Evolutionary conservation across 441 rosid genomes (phyloP).

Genomic region (Populus hybrid): DNA sequence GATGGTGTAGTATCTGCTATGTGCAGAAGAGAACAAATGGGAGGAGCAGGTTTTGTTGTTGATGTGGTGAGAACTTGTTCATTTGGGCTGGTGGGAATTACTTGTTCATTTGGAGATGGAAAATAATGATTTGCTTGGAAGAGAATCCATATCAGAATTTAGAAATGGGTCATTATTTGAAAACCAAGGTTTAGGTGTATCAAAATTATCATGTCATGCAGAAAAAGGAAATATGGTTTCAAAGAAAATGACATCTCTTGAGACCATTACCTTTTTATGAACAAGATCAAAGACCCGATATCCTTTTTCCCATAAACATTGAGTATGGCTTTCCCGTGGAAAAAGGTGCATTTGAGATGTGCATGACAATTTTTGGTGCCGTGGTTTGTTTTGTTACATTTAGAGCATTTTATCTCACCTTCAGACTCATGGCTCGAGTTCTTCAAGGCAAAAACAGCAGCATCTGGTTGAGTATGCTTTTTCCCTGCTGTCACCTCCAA

Average conservation of each 20-base stretch:
- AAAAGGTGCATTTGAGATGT: neutral
- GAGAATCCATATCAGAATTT: neutral
- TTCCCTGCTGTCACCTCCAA: neutral
- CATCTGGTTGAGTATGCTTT: neutral
- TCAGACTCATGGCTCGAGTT: neutral
- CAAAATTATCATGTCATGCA: neutral
- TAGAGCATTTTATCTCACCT: neutral
- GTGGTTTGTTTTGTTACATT: slow-evolving; percentile 2
- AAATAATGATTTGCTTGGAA: neutral
- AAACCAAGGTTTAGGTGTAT: neutral
- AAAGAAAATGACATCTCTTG: slow-evolving; percentile 1
- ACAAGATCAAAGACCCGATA: neutral
- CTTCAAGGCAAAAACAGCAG: neutral
- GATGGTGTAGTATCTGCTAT: neutral
- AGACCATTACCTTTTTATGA: neutral
- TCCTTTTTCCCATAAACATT: neutral
- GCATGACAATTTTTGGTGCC: neutral
- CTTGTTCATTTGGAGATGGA: neutral
- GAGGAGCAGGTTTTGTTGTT: neutral
- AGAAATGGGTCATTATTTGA: neutral
- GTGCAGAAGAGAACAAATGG: neutral
- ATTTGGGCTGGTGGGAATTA: neutral
- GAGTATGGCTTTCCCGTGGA: neutral
- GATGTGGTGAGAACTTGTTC: neutral
- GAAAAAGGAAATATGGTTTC: neutral